These are phyloP conservation scores for Xerocomellus intermedius DNA, from an alignment of 768 basidiomycete genomes.

Conservation along the genomic window DNA sequence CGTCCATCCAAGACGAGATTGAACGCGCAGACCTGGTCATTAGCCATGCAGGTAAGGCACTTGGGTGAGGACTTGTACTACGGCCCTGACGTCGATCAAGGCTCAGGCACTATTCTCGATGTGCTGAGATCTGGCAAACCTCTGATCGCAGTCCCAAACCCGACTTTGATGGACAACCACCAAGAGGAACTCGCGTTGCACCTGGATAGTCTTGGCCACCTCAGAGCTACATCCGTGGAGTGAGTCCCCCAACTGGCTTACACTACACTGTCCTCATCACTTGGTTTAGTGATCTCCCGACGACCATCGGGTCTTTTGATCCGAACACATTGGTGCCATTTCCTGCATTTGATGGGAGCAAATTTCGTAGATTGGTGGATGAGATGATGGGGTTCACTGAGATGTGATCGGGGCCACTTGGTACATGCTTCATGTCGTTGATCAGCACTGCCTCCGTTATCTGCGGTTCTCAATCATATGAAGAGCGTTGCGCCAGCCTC, in stretches of 20 bases:
- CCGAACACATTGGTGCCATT: constrained; percentile 50
- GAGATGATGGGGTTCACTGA: constrained; percentile 70
- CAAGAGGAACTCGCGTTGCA: constrained; percentile 84
- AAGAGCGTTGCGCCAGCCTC: constrained; percentile 38
- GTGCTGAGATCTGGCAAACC: constrained; percentile 72
- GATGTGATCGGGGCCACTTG: constrained; percentile 28
- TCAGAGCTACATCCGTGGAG: constrained; percentile 56
- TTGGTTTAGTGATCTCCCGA: constrained; percentile 48
- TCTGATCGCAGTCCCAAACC: constrained; percentile 87
- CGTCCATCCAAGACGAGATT: constrained; percentile 66
- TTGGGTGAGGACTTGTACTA: neutral
- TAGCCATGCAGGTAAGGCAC: constrained; percentile 82
- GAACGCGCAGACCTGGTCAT: constrained; percentile 74
- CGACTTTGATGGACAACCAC: constrained; percentile 87
- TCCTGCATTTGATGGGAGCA: constrained; percentile 64
- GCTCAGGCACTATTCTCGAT: constrained; percentile 92
- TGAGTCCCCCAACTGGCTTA: constrained; percentile 36
- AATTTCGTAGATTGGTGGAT: constrained; percentile 67
- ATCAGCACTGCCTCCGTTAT: neutral
- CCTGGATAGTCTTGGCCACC: constrained; percentile 55
- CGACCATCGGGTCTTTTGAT: constrained; percentile 52
- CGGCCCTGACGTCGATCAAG: constrained; percentile 39
- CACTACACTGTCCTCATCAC: constrained; percentile 7
- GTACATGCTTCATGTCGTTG: constrained; percentile 4
- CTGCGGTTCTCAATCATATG: constrained; percentile 10